A percentile compares a stretch with the other conserved stretches of the same genome.
These are phyloP conservation scores for Yamadazyma oceani DNA, from an alignment of 1,139 yeast genomes.

Conservation along the genomic window DNA sequence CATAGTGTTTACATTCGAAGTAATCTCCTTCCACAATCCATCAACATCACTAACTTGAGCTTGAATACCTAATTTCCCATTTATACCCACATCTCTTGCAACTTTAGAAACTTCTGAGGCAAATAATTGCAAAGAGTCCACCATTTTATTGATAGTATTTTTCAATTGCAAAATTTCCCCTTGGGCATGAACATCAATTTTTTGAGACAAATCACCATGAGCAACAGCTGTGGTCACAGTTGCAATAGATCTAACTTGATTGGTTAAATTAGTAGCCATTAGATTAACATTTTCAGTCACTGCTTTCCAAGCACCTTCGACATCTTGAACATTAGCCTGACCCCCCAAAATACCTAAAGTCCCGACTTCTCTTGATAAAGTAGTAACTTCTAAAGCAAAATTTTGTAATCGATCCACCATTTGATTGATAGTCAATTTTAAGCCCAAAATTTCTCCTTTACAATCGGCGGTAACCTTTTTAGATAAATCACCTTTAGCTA, in stretches of 20 bases:
- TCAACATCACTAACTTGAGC: constrained; percentile 90
- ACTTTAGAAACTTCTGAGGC: constrained; percentile 88
- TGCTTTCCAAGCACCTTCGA: constrained; percentile 93
- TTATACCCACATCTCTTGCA: constrained; percentile 90
- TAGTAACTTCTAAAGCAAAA: constrained; percentile 86
- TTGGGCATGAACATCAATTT: constrained; percentile 86
- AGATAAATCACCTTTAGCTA: constrained; percentile 84
- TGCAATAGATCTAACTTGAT: constrained; percentile 87
- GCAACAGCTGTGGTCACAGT: constrained; percentile 93
- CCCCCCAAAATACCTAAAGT: constrained; percentile 89
- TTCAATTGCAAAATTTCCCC: constrained; percentile 81
- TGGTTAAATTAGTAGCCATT: constrained; percentile 87
- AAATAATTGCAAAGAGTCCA: constrained; percentile 82
- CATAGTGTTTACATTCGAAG: constrained; percentile 92
- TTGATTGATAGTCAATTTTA: constrained; percentile 76
- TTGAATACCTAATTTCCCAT: constrained; percentile 88
- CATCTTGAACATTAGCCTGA: constrained; percentile 89
- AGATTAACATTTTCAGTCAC: constrained; percentile 86
- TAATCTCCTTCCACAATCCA: constrained; percentile 89
- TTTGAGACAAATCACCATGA: constrained; percentile 84
- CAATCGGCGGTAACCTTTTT: constrained; percentile 88
- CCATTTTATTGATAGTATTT: constrained; percentile 85
- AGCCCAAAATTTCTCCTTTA: constrained; percentile 81
- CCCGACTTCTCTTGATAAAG: constrained; percentile 85
- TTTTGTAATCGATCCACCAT: constrained; percentile 89